Conservation (phyloP, 2,329 filamentous ascomycete genomes). For the Hysterium pulicare region DNA sequence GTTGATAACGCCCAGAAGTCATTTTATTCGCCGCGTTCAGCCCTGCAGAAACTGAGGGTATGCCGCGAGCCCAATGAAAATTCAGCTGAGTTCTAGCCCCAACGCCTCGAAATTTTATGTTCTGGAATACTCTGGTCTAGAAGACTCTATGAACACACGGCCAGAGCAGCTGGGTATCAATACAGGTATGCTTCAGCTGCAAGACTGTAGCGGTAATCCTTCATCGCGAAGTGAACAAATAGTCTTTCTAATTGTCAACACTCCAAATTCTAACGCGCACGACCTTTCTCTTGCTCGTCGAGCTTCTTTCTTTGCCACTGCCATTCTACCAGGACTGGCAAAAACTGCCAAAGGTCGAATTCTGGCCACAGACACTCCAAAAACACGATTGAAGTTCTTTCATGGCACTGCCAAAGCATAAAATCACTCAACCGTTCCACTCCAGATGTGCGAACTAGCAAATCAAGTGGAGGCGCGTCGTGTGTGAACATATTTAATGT, state of each 20-base stretch:
- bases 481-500: constrained; percentile 85
- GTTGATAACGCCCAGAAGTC: neutral
- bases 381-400: constrained; percentile 90
- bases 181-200: constrained; percentile 2
- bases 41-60: neutral
- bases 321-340: constrained; percentile 93
- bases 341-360: constrained; percentile 88
- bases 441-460: constrained; percentile 88
- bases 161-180: constrained; percentile 15
- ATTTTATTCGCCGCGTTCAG: constrained; percentile 1
- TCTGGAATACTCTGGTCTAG: constrained; percentile 3
- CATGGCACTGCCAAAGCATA: constrained; percentile 97
- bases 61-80: no score
- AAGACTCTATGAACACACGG: neutral
- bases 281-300: constrained; percentile 33
- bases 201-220: neutral
- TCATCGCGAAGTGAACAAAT: neutral
- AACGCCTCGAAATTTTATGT: no score
- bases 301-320: constrained; percentile 56
- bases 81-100: no score
- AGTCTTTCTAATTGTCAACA: neutral
- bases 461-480: constrained; percentile 79
- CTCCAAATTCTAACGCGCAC: constrained; percentile 16
- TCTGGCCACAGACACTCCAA: constrained; percentile 92
- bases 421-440: constrained; percentile 94